phyloP scores from a whole-genome alignment of 441 rosid genomes.

The Populus hybrid region DNA sequence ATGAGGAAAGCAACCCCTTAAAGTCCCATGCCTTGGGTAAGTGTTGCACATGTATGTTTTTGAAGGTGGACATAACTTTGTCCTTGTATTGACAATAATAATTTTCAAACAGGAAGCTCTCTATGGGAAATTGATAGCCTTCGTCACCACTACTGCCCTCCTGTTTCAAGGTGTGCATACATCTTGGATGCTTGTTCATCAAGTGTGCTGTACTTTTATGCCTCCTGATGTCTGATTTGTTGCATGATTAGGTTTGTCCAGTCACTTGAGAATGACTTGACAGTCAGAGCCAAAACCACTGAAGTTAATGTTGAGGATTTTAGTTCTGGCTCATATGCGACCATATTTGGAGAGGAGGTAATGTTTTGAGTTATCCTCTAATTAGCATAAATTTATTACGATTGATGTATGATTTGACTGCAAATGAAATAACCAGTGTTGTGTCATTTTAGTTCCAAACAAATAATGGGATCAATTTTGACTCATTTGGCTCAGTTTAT shows the following conservation, averaged over 20 bases:
- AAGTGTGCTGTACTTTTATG: background rate
- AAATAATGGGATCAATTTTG: background rate
- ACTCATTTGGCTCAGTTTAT: background rate
- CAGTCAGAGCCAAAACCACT: slow-evolving; percentile 71
- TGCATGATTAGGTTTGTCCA: slow-evolving; percentile 56
- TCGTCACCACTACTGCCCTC: slow-evolving; percentile 89
- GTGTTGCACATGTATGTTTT: slow-evolving; percentile 22
- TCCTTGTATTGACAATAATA: slow-evolving; percentile 2
- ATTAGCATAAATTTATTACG: background rate
- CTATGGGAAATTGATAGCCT: slow-evolving; percentile 91
- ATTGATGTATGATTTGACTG: background rate
- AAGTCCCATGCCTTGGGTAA: slow-evolving; percentile 83
- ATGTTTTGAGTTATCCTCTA: slow-evolving; percentile 6
- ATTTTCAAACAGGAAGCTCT: slow-evolving; percentile 65
- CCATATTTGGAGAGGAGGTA: slow-evolving; percentile 96
- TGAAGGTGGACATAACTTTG: background rate
- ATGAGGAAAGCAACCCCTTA: slow-evolving; percentile 59
- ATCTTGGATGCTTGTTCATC: slow-evolving; percentile 4
- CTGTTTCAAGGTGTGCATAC: slow-evolving; percentile 73
- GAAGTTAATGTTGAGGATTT: slow-evolving; percentile 73
- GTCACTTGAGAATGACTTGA: slow-evolving; percentile 84
- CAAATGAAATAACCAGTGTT: background rate
- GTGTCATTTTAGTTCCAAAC: background rate
- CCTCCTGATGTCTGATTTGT: slow-evolving; percentile 15
- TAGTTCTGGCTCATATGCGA: slow-evolving; percentile 84